Conservation (phyloP, 371 early-diverging fungal species). For the Zancudomyces culisetae region DNA sequence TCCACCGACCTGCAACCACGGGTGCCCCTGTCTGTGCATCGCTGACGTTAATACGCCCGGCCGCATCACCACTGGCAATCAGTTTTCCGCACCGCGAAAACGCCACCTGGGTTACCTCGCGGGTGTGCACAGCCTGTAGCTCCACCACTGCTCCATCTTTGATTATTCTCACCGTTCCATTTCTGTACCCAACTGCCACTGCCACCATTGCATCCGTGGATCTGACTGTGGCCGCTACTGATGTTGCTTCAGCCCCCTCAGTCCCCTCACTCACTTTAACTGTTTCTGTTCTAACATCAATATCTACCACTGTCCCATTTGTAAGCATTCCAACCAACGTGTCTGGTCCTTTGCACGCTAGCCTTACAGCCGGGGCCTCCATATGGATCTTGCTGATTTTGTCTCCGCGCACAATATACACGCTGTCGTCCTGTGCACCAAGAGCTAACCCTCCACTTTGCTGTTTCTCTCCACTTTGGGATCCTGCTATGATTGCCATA, state of each 20-base stretch:
- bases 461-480: too few species aligned
- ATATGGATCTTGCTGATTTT: too few species aligned
- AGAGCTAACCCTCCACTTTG: neutral
- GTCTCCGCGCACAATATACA: too few species aligned
- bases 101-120: slow-evolving; percentile 52
- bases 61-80: slow-evolving; percentile 65
- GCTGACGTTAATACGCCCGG: slow-evolving; percentile 61
- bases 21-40: slow-evolving; percentile 30
- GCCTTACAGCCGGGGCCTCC: too few species aligned
- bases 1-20: slow-evolving; percentile 47
- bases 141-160: too few species aligned
- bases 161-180: too few species aligned
- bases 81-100: slow-evolving; percentile 48
- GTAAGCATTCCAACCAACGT: too few species aligned
- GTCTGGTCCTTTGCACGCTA: too few species aligned
- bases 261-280: neutral
- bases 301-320: too few species aligned
- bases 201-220: neutral
- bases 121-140: slow-evolving; percentile 21
- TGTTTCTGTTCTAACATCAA: too few species aligned
- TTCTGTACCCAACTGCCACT: too few species aligned
- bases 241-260: neutral
- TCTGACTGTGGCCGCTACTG: neutral
- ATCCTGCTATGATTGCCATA: neutral
- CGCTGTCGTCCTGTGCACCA: slow-evolving; percentile 1